Base-by-base conservation (phyloP, 1,139 yeast species). In the Kodamaea suecica region DNA sequence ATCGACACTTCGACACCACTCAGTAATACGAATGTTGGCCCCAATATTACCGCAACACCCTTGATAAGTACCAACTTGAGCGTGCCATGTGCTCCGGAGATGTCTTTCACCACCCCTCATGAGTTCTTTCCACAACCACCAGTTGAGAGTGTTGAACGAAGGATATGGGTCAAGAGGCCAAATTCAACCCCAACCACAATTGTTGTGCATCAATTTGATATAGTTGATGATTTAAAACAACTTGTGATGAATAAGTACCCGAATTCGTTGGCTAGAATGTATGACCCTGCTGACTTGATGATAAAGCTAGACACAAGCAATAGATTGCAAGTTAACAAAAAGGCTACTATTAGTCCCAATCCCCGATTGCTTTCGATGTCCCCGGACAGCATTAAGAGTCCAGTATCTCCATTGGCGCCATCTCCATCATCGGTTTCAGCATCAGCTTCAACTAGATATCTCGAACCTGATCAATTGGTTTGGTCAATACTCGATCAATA, bases 141-240 rank as follows among this genome's bases (percentile, higher is more conserved):
- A n/a, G n/a, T 19, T 19, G 8, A 6, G 21, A 19, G 9, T 19
- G 21, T 6, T 19, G 38, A 34, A 42, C 23, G 58, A 36, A 47
- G 94, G 37, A 72, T 84, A 0, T 84, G 95, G 95, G 79, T 84
- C 7, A 72, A 64, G 39, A 63, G 77, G 31, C 66, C 70, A 0
- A 66, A 68, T 23, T 77, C 81, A 3, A 70, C 75, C 1, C 84
- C 95, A 4, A 85, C 95, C 0, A 78, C 94, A 1, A 61, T 85
- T 3, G 52, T 65, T 36, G 79, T 82, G 2, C 61, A 63, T 17
- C 73, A 73, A 16, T 50, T 55, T 17, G 86, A 81, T 45, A 64
- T 85, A 2, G 72, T 85, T 4, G 95, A 86, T 52, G 95, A 86
- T 53, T 63, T 86, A 48, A 86, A 85, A 50, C 61, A 70, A 16